Evolutionary conservation across 805 yeast species (phyloP).

Genomic region (Lipomyces sp.): DNA sequence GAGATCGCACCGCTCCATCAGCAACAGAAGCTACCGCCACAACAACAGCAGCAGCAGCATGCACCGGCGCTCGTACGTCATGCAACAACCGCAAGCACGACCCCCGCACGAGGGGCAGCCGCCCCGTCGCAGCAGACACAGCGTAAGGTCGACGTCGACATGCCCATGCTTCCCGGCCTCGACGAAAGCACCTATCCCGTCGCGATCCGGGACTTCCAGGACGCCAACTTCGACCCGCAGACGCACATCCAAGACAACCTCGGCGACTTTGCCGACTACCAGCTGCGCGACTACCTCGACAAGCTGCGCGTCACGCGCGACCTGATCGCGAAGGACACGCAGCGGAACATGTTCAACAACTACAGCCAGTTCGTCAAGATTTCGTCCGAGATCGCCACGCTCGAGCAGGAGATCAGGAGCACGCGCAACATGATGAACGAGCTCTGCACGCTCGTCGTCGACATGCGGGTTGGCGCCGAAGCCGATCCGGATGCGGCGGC

Average conservation of each 20-base stretch:
- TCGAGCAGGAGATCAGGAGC: constrained; percentile 22
- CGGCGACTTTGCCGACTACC: constrained; percentile 21
- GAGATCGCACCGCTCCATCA: no score
- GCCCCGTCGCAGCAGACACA: not conserved
- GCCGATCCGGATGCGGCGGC: not conserved
- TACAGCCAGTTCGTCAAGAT: constrained; percentile 26
- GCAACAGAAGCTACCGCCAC: no score
- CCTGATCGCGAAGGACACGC: constrained; percentile 24
- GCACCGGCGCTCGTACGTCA: no score
- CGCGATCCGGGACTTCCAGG: constrained; percentile 16
- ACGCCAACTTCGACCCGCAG: constrained; percentile 8
- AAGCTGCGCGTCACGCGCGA: constrained; percentile 17
- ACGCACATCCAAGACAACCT: constrained; percentile 6
- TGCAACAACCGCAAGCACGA: not conserved
- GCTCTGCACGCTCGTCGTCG: constrained; percentile 15
- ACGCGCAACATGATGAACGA: constrained; percentile 24
- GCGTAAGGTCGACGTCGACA: not conserved
- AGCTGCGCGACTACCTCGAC: constrained; percentile 22
- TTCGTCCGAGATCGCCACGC: constrained; percentile 23
- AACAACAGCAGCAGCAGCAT: not conserved
- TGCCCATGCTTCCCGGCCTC: constrained; percentile 12
- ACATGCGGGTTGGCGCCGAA: constrained; percentile 9
- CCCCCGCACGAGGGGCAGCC: not conserved
- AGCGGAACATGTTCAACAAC: constrained; percentile 23
- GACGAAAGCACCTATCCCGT: constrained; percentile 19